Evolutionary conservation across 108 stramenopile species (phyloP), one percentile per base, ranked within the genome.

Genomic region (Mediolabrus comicus): DNA sequence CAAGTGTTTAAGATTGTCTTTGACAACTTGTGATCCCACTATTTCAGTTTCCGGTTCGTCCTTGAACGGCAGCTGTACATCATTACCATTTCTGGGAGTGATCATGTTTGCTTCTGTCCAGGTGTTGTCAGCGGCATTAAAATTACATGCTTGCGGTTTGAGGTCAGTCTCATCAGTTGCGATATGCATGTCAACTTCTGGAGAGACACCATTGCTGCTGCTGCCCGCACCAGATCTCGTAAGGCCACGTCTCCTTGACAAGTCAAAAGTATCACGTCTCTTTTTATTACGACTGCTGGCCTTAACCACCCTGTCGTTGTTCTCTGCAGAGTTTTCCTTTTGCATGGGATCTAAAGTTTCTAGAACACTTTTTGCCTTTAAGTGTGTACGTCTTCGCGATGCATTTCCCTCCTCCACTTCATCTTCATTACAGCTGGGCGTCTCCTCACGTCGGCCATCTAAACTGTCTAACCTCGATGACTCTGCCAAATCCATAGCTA

Each of bases 181-280:
- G 22, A 49, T 49, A 22, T 49, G 22, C 4, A 49, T 9, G 3
- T 49, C 22, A 17, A 49, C 7, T 49, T 6, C 22, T 41, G 7
- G 2, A 10, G 36, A 38, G 0, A 13, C 2, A 65, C 24, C n/a
- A 4, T 19, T 28, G 25, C 7, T 35, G 35, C 12, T 29, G 25
- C 55, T 17, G 26, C 9, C 28, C 11, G 13, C 9, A 33, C 22
- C 31, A 3, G 31, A 14, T 53, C 65, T 25, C 12, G 35, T 16
- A 12, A 58, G 17, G 16, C 57, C 46, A 13, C 75, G 67, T 22
- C 41, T 65, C 31, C 30, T 77, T 0, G 68, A 77, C 33, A 77
- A 39, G 41, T 77, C 75, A 53, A 77, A 77, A 0, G 75, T 77
- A 59, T 77, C 75, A 34, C 65, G 52, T 53, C 60, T 61, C 22